Evolutionary conservation across 1,284 basidiomycete genomes (phyloP).

Genomic region (Microbotryum scabiosae): DNA sequence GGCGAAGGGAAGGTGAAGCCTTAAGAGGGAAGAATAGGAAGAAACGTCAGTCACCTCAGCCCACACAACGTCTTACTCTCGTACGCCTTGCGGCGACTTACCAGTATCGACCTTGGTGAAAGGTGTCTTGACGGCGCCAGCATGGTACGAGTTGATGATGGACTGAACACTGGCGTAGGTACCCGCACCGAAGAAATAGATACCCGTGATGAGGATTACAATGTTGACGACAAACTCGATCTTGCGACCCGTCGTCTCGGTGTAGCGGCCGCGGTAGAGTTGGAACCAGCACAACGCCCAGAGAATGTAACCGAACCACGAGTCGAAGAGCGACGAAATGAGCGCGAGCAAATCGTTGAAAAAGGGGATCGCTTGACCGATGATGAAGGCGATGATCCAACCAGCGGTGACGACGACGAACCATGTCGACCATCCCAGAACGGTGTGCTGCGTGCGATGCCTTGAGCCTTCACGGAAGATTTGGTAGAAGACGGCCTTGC

Average conservation of each 20-base stretch:
- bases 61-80: no score
- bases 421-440: conserved; percentile 55
- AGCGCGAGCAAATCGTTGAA: conserved; percentile 42
- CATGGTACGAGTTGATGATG: conserved; percentile 42
- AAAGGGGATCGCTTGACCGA: conserved; percentile 48
- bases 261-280: conserved; percentile 40
- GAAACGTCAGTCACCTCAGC: no score
- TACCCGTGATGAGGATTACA: conserved; percentile 40
- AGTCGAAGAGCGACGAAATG: conserved; percentile 40
- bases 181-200: conserved; percentile 46
- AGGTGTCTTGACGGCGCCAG: conserved; percentile 19
- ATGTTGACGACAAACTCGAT: conserved; percentile 39
- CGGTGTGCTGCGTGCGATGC: conserved; percentile 51
- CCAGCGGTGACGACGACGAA: conserved; percentile 49
- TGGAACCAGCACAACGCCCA: conserved; percentile 42
- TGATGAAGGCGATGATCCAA: conserved; percentile 55
- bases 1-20: no score
- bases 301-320: conserved; percentile 43
- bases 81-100: no score
- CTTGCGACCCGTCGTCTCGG: conserved; percentile 21
- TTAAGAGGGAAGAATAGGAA: no score
- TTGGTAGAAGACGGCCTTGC: conserved; percentile 49
- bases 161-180: conserved; percentile 45
- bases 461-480: conserved; percentile 44
- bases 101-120: conserved; percentile 3